Evolutionary conservation across 495 filamentous ascomycete species (phyloP).

Genomic region (Podospora conica): DNA sequence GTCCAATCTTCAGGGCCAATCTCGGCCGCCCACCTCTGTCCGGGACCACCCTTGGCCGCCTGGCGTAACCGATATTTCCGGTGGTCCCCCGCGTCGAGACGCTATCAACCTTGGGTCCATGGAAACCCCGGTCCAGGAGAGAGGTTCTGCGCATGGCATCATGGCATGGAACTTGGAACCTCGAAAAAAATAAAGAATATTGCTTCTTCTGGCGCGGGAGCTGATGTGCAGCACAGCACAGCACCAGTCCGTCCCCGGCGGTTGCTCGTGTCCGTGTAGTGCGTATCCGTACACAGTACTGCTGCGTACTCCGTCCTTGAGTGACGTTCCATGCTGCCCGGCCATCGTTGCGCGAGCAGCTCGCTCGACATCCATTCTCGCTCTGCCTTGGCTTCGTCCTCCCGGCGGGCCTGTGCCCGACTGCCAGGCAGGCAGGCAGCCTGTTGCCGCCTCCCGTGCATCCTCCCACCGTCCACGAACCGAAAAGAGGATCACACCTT

Average conservation of each 20-base stretch:
- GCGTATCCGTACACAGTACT: no score
- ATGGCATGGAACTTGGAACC: no score
- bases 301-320: background rate
- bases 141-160: background rate
- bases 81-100: constrained; percentile 11
- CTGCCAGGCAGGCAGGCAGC: constrained; percentile 3
- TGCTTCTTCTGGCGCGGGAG: background rate
- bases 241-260: no score
- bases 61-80: constrained; percentile 12
- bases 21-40: constrained; percentile 1
- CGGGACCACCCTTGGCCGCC: background rate
- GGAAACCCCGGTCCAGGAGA: background rate
- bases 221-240: background rate
- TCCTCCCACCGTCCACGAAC: constrained; percentile 12
- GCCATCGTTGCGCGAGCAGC: no score
- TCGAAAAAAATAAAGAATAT: background rate
- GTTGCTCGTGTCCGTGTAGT: background rate
- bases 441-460: constrained; percentile 13
- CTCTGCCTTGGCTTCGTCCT: background rate
- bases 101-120: background rate
- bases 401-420: background rate
- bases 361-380: background rate
- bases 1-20: constrained; percentile 2
- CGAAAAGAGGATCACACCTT: constrained; percentile 22
- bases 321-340: background rate